Conservation (phyloP, 1,284 basidiomycete species). For the Puccinia coronata region DNA sequence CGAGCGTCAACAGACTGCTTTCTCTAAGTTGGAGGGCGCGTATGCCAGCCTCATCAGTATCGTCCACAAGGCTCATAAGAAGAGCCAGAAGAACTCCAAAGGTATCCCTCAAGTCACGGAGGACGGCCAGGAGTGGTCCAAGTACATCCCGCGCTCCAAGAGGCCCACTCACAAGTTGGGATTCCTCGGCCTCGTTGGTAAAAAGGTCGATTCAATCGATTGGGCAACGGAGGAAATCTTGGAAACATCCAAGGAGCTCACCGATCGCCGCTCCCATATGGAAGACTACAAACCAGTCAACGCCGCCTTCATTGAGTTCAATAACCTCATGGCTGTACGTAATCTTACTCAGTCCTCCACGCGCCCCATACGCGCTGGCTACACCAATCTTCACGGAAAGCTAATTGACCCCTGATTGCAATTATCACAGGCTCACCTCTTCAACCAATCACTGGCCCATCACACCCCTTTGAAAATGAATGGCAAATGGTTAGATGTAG, state of each 20-base stretch:
- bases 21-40: constrained; percentile 77
- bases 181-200: constrained; percentile 66
- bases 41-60: constrained; percentile 74
- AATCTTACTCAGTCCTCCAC: constrained; percentile 40
- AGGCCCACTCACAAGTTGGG: constrained; percentile 75
- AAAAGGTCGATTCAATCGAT: constrained; percentile 85
- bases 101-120: constrained; percentile 53
- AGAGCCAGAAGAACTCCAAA: constrained; percentile 59
- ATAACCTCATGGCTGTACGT: constrained; percentile 74
- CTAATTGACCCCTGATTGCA: not conserved
- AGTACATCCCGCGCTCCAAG: constrained; percentile 68
- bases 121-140: constrained; percentile 59
- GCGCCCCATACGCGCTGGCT: constrained; percentile 45
- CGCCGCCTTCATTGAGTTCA: constrained; percentile 81
- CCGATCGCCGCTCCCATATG: constrained; percentile 68
- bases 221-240: constrained; percentile 72
- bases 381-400: not conserved
- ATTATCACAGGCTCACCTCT: constrained; percentile 69
- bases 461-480: constrained; percentile 66
- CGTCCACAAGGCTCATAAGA: constrained; percentile 66
- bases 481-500: constrained; percentile 67
- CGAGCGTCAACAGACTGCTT: constrained; percentile 73
- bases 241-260: constrained; percentile 63
- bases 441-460: constrained; percentile 61
- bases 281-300: constrained; percentile 63